Percentiles rank a stretch among this genome's conserved stretches.
phyloP scores from a whole-genome alignment of 495 filamentous ascomycete species.

The Podospora conica region DNA sequence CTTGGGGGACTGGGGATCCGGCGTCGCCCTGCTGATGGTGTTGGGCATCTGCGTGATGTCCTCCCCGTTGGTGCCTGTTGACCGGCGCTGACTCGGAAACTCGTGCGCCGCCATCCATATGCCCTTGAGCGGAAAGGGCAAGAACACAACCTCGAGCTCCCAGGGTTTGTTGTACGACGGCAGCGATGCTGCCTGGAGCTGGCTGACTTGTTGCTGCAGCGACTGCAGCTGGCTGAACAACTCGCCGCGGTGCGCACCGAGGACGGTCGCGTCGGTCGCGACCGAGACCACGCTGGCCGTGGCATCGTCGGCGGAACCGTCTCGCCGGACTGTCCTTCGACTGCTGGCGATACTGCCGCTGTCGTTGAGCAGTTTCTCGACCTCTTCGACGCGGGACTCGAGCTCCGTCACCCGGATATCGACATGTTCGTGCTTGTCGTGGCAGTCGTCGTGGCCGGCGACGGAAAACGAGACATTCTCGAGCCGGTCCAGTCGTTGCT shows the following conservation, averaged over 20 bases:
- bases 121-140: constrained; percentile 60
- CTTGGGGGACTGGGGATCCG: constrained; percentile 38
- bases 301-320: constrained; percentile 29
- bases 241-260: constrained; percentile 33
- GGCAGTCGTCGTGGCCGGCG: constrained; percentile 50
- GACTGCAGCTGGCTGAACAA: constrained; percentile 46
- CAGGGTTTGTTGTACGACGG: constrained; percentile 55
- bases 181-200: constrained; percentile 49
- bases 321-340: constrained; percentile 21
- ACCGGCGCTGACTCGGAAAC: constrained; percentile 38
- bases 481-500: constrained; percentile 51
- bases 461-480: constrained; percentile 57
- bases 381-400: constrained; percentile 54
- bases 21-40: constrained; percentile 34
- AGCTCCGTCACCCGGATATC: constrained; percentile 56
- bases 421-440: constrained; percentile 51
- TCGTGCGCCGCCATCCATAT: constrained; percentile 52
- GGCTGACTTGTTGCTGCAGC: constrained; percentile 49
- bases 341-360: constrained; percentile 35
- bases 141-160: constrained; percentile 61
- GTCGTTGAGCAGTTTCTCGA: constrained; percentile 51
- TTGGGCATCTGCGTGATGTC: constrained; percentile 54
- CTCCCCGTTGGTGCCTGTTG: constrained; percentile 39
- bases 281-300: constrained; percentile 40
- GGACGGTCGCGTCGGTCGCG: constrained; percentile 36